A percentile compares a stretch with the other conserved stretches of the same genome.
These are phyloP conservation scores for Orbilia quercus DNA, from an alignment of 2,329 filamentous ascomycete genomes.

Conservation along the genomic window DNA sequence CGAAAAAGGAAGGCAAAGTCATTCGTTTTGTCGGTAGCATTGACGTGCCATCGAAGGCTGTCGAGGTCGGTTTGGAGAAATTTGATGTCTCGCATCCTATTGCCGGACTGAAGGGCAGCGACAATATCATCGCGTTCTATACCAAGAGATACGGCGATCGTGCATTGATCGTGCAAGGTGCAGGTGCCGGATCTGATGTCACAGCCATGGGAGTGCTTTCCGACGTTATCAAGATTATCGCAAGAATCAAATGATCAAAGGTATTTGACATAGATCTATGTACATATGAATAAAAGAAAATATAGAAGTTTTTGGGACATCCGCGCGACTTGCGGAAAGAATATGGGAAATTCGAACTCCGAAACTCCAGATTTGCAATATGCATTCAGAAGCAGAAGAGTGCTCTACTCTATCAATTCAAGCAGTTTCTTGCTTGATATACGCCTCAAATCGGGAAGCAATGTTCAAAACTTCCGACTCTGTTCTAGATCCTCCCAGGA, in stretches of 20 bases:
- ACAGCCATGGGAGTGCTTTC: constrained; percentile 98
- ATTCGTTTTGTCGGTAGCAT: constrained; percentile 94
- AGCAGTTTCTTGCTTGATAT: constrained; percentile 28
- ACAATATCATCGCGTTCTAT: constrained; percentile 99
- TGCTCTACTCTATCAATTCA: neutral
- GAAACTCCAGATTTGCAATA: constrained; percentile 29
- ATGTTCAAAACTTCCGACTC: constrained; percentile 64
- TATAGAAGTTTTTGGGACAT: neutral
- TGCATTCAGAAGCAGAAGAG: neutral
- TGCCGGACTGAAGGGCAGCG: constrained; percentile 92
- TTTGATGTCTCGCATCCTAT: constrained; percentile 74
- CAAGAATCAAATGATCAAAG: constrained; percentile 35
- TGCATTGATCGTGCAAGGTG: constrained; percentile 93
- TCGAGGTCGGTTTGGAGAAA: constrained; percentile 92
- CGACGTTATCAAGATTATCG: constrained; percentile 83
- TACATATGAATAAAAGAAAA: constrained; percentile 29
- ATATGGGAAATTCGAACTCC: constrained; percentile 8
- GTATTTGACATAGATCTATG: constrained; percentile 14
- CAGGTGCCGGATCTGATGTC: constrained; percentile 89
- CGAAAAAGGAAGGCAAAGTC: constrained; percentile 87
- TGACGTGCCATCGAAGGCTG: constrained; percentile 79
- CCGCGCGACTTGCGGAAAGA: neutral
- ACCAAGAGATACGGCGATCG: constrained; percentile 92
- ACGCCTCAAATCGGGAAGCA: constrained; percentile 60
- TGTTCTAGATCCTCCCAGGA: constrained; percentile 64